Conservation (phyloP, 1,284 basidiomycete genomes). For the Cystobasidium pallidum region DNA sequence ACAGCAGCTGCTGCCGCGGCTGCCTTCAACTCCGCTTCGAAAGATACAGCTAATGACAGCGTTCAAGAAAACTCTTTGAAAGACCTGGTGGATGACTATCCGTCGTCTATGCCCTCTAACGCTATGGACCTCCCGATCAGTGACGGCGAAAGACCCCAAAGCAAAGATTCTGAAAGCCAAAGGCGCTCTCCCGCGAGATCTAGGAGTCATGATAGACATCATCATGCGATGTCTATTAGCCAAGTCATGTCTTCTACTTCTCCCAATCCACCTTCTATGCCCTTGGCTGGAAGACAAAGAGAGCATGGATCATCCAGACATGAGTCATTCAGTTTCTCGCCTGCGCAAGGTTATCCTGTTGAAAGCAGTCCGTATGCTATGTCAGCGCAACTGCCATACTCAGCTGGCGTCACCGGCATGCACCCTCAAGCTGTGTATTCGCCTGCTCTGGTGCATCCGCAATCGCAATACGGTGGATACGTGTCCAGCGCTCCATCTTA, state of each 20-base stretch:
- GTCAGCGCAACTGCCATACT: constrained; percentile 14
- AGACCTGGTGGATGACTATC: constrained; percentile 38
- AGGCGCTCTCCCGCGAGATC: background rate
- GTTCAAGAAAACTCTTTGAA: constrained; percentile 38
- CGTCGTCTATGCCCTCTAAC: constrained; percentile 28
- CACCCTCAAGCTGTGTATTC: constrained; percentile 23
- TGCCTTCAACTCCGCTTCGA: constrained; percentile 19
- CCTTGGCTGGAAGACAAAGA: constrained; percentile 7
- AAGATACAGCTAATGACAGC: constrained; percentile 24
- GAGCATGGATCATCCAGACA: constrained; percentile 3
- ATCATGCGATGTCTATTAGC: constrained; percentile 28
- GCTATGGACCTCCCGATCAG: constrained; percentile 39
- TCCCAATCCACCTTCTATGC: constrained; percentile 12
- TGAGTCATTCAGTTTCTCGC: constrained; percentile 20
- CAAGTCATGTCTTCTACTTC: constrained; percentile 23
- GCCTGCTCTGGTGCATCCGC: constrained; percentile 10
- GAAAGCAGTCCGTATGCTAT: constrained; percentile 14
- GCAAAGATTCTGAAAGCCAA: constrained; percentile 19
- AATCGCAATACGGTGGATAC: constrained; percentile 20
- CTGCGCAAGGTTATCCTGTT: constrained; percentile 1
- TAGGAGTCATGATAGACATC: constrained; percentile 4
- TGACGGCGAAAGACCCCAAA: constrained; percentile 34
- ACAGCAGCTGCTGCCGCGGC: constrained; percentile 41
- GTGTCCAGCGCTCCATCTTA: constrained; percentile 3
- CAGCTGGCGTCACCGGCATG: constrained; percentile 4